A percentile compares a stretch with the other conserved stretches of the same genome.
Evolutionary conservation across 768 basidiomycete genomes (phyloP).

Genomic region (Suillus subaureus): DNA sequence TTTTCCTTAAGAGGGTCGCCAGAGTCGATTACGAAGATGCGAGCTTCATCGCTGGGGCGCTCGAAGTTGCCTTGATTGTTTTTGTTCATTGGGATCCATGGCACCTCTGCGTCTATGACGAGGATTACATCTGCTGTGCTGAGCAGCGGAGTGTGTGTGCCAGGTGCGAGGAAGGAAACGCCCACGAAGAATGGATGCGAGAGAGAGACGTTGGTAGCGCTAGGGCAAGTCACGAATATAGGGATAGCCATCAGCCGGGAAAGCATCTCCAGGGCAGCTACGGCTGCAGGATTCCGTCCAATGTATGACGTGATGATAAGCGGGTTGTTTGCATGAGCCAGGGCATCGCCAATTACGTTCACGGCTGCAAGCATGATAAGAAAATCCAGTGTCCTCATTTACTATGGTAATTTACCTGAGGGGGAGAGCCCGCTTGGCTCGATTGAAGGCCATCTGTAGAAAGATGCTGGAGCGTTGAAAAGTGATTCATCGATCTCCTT

Average conservation of each 20-base stretch:
- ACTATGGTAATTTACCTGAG: slow-evolving; percentile 28
- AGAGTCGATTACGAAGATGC: slow-evolving; percentile 61
- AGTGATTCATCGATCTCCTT: slow-evolving; percentile 50
- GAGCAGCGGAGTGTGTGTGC: slow-evolving; percentile 49
- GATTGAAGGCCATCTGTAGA: slow-evolving; percentile 54
- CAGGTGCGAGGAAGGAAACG: slow-evolving; percentile 48
- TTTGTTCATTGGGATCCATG: slow-evolving; percentile 60
- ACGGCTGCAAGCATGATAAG: slow-evolving; percentile 26
- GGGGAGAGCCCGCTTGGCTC: slow-evolving; percentile 51
- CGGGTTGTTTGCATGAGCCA: slow-evolving; percentile 52
- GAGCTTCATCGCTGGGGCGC: slow-evolving; percentile 43
- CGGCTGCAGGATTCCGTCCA: slow-evolving; percentile 54
- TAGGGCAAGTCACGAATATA: slow-evolving; percentile 52
- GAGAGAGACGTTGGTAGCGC: slow-evolving; percentile 54
- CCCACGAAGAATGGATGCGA: slow-evolving; percentile 59
- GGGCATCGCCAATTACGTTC: slow-evolving; percentile 46
- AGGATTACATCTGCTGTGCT: slow-evolving; percentile 62
- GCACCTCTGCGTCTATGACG: slow-evolving; percentile 64
- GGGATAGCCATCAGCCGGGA: slow-evolving; percentile 57
- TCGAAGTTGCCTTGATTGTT: slow-evolving; percentile 30
- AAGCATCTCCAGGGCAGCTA: slow-evolving; percentile 47
- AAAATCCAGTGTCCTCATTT: too few species aligned
- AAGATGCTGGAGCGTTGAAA: slow-evolving; percentile 32
- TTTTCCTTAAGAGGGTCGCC: slow-evolving; percentile 60
- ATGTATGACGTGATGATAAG: slow-evolving; percentile 67